phyloP scores from a whole-genome alignment of 768 basidiomycete genomes.

The Harrya chromipes region DNA sequence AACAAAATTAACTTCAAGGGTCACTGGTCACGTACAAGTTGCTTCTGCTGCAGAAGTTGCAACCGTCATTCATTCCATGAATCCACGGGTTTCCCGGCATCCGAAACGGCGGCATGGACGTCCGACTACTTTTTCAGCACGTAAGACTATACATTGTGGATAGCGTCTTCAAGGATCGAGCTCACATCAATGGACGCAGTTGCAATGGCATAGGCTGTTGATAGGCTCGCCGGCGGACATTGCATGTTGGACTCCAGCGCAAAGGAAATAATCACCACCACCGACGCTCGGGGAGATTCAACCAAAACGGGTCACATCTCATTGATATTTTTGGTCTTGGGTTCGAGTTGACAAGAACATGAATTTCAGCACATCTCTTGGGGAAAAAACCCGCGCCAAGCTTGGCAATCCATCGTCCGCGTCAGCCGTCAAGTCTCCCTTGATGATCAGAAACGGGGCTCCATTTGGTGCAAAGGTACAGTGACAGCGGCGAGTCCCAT shows the following conservation, averaged over 20 bases:
- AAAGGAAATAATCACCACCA: neutral
- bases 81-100: slow-evolving; percentile 6
- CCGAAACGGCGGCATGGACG: neutral
- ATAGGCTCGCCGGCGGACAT: slow-evolving; percentile 12
- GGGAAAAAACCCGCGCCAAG: neutral
- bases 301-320: neutral
- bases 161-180: neutral
- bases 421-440: neutral
- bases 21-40: neutral
- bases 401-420: neutral
- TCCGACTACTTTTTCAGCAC: neutral
- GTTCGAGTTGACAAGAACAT: neutral
- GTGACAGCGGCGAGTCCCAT: neutral
- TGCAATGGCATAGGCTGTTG: slow-evolving; percentile 8
- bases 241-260: neutral
- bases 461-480: neutral
- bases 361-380: neutral
- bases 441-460: slow-evolving; percentile 2
- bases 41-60: slow-evolving; percentile 2
- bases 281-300: neutral
- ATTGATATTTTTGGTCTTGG: neutral
- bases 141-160: neutral
- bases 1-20: slow-evolving; percentile 13
- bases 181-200: slow-evolving; percentile 1
- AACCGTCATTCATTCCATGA: slow-evolving; percentile 1